These are phyloP conservation scores for Tilletia caries DNA, from an alignment of 1,284 basidiomycete genomes.

Conservation along the genomic window DNA sequence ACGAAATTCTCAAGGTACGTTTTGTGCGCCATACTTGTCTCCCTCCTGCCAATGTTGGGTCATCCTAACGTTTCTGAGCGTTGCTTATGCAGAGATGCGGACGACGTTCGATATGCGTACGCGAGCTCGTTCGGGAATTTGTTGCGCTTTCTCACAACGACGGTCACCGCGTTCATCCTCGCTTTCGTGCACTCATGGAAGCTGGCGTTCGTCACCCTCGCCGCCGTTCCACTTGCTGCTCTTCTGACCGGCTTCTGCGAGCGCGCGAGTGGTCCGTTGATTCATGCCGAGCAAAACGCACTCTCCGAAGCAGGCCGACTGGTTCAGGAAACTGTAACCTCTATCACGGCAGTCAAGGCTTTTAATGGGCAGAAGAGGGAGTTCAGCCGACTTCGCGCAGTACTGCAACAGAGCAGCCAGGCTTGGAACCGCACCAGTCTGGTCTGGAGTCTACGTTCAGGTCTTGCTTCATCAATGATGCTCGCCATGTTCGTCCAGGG, in stretches of 20 bases:
- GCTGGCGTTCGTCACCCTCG: slow-evolving; percentile 85
- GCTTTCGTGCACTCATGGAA: slow-evolving; percentile 76
- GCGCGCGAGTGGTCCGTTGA: slow-evolving; percentile 60
- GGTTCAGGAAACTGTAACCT: slow-evolving; percentile 71
- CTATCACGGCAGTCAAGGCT: slow-evolving; percentile 89
- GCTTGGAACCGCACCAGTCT: slow-evolving; percentile 60
- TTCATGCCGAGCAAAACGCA: slow-evolving; percentile 66
- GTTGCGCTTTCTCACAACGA: slow-evolving; percentile 76
- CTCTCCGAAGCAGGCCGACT: slow-evolving; percentile 71
- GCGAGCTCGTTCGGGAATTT: slow-evolving; percentile 73
- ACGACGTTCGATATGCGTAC: slow-evolving; percentile 81
- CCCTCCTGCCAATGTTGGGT: neutral
- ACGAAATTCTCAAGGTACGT: slow-evolving; percentile 81
- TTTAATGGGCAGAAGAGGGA: slow-evolving; percentile 81
- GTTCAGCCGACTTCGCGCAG: slow-evolving; percentile 57
- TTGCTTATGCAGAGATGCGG: slow-evolving; percentile 71
- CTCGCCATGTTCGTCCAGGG: slow-evolving; percentile 93
- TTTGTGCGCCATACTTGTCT: neutral
- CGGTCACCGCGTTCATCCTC: slow-evolving; percentile 72
- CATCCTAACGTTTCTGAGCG: neutral
- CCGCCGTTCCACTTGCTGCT: slow-evolving; percentile 78
- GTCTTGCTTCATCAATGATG: slow-evolving; percentile 66
- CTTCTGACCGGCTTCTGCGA: slow-evolving; percentile 71
- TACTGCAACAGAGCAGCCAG: slow-evolving; percentile 60
- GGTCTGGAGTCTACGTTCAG: slow-evolving; percentile 73